phyloP scores from a whole-genome alignment of 805 yeast species.

The Lachancea cidri region DNA sequence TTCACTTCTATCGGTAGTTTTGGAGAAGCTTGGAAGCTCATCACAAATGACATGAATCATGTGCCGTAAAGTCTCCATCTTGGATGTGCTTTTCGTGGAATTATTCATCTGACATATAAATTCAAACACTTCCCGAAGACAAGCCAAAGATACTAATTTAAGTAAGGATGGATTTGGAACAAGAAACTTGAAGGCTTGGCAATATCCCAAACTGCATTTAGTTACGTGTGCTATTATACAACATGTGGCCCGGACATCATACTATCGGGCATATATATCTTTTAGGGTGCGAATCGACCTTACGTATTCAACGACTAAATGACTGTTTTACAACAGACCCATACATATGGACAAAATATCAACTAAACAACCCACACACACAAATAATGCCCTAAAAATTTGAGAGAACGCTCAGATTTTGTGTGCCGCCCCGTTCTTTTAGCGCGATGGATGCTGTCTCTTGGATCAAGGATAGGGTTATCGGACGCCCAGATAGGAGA shows the following conservation, averaged over 20 bases:
- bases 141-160: too few species aligned
- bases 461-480: neutral
- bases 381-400: neutral
- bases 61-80: neutral
- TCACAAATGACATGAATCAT: neutral
- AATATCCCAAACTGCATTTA: too few species aligned
- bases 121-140: neutral
- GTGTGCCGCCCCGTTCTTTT: neutral
- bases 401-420: neutral
- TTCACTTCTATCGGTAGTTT: constrained; percentile 10
- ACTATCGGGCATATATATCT: neutral
- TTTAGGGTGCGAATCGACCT: neutral
- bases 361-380: neutral
- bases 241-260: too few species aligned
- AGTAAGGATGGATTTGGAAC: too few species aligned
- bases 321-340: neutral
- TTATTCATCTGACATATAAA: neutral
- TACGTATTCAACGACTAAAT: neutral
- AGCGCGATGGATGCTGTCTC: too few species aligned
- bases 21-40: constrained; percentile 16
- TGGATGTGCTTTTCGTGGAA: neutral
- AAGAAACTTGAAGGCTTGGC: neutral
- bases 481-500: neutral
- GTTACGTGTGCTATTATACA: too few species aligned
- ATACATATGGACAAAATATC: neutral